phyloP scores from a whole-genome alignment of 116 monocot species.

The Iris pallida region DNA sequence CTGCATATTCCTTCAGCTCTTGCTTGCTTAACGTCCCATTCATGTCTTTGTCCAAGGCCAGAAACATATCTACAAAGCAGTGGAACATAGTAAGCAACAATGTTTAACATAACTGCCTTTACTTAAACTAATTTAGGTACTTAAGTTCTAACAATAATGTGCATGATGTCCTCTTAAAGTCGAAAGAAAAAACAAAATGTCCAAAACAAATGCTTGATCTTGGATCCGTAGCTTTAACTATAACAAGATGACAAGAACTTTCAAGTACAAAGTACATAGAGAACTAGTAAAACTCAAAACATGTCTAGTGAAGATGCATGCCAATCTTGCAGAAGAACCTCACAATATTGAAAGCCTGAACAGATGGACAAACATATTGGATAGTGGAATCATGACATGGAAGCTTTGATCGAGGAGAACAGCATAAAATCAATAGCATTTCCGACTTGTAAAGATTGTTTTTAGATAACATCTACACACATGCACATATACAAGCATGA shows the following conservation, averaged over 20 bases:
- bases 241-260: not conserved
- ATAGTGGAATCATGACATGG: too few species aligned
- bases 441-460: too few species aligned
- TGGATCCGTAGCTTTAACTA: too few species aligned
- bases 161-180: not conserved
- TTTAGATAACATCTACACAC: too few species aligned
- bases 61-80: conserved; percentile 92
- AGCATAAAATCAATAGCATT: too few species aligned
- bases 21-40: conserved; percentile 96
- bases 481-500: too few species aligned
- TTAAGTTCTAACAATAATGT: not conserved
- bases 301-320: not conserved
- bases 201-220: not conserved
- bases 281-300: not conserved
- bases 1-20: conserved; percentile 98
- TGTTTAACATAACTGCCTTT: not conserved
- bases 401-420: too few species aligned
- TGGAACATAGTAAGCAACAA: not conserved
- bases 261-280: too few species aligned
- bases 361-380: too few species aligned
- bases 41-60: conserved; percentile 92
- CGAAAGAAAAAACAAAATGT: not conserved
- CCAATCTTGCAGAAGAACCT: not conserved
- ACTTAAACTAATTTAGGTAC: not conserved
- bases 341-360: too few species aligned